phyloP scores from a whole-genome alignment of 192 early-diverging fungal genomes.

The Entomortierella parvispora region DNA sequence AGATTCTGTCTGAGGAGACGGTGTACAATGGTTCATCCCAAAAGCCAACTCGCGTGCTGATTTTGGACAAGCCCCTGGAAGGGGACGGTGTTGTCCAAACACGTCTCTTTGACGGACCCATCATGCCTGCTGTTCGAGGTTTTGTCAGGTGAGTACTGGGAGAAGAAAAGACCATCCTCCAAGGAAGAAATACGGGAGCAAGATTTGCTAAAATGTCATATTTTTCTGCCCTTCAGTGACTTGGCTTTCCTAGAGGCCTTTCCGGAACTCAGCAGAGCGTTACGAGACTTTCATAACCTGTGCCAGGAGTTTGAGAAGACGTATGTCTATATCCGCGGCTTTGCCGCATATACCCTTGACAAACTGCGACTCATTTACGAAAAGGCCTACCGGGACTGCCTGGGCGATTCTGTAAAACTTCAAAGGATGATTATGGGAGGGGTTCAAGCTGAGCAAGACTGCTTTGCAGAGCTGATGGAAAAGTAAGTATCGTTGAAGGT shows the following conservation, averaged over 20 bases:
- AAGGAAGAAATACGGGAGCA: no score
- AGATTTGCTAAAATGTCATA: no score
- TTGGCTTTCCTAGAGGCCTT: slow-evolving; percentile 56
- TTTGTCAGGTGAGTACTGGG: slow-evolving; percentile 25
- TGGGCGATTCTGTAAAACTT: slow-evolving; percentile 37
- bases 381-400: slow-evolving; percentile 55
- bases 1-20: slow-evolving; percentile 59
- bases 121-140: slow-evolving; percentile 34
- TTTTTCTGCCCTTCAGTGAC: slow-evolving; percentile 48
- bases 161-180: no score
- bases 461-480: slow-evolving; percentile 59
- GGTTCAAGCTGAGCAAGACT: slow-evolving; percentile 55
- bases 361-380: slow-evolving; percentile 60
- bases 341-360: slow-evolving; percentile 56
- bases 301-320: slow-evolving; percentile 62
- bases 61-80: slow-evolving; percentile 59
- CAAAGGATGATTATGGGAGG: slow-evolving; percentile 32
- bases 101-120: slow-evolving; percentile 24
- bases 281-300: slow-evolving; percentile 49
- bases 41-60: slow-evolving; percentile 55
- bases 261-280: slow-evolving; percentile 49
- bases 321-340: slow-evolving; percentile 66
- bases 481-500: slow-evolving; percentile 53
- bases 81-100: slow-evolving; percentile 52
- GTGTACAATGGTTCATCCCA: slow-evolving; percentile 56